Conservation (phyloP, 164 flowering plant genomes). For the Tetracentron sinense region DNA sequence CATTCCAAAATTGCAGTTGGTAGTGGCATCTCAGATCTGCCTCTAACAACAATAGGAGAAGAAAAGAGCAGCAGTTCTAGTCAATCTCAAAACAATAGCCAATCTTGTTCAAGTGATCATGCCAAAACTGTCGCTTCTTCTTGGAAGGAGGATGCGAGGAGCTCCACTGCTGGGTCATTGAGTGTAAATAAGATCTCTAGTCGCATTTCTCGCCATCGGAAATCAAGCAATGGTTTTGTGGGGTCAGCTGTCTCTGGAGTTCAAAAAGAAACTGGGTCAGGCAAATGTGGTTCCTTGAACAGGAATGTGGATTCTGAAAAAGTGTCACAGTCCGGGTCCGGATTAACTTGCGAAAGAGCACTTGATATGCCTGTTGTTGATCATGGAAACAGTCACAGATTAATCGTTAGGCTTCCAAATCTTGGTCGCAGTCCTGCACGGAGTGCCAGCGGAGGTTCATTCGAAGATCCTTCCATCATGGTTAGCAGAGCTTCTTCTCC, state of each 20-base stretch:
- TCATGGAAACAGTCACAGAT: constrained; percentile 57
- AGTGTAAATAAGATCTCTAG: constrained; percentile 38
- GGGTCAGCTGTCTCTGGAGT: constrained; percentile 40
- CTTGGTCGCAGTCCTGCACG: constrained; percentile 47
- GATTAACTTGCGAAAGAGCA: constrained; percentile 37
- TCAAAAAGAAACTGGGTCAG: constrained; percentile 50
- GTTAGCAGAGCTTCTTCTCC: constrained; percentile 41
- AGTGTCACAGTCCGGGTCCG: constrained; percentile 43
- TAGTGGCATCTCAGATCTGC: constrained; percentile 28
- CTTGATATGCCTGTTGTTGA: constrained; percentile 35
- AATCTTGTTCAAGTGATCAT: constrained; percentile 71
- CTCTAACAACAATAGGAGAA: constrained; percentile 33
- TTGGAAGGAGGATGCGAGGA: constrained; percentile 70
- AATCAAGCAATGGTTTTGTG: constrained; percentile 48
- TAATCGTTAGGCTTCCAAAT: constrained; percentile 80
- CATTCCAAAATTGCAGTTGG: constrained; percentile 19
- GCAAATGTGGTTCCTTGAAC: constrained; percentile 35
- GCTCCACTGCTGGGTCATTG: constrained; percentile 58
- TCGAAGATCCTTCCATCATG: constrained; percentile 20
- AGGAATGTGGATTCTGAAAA: constrained; percentile 48
- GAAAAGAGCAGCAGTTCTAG: constrained; percentile 73
- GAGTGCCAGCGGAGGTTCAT: constrained; percentile 39
- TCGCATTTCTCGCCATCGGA: constrained; percentile 53
- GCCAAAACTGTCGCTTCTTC: constrained; percentile 43
- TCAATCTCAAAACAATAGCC: constrained; percentile 82